phyloP scores from a whole-genome alignment of 495 filamentous ascomycete species.

The Hypomontagnella monticulosa region DNA sequence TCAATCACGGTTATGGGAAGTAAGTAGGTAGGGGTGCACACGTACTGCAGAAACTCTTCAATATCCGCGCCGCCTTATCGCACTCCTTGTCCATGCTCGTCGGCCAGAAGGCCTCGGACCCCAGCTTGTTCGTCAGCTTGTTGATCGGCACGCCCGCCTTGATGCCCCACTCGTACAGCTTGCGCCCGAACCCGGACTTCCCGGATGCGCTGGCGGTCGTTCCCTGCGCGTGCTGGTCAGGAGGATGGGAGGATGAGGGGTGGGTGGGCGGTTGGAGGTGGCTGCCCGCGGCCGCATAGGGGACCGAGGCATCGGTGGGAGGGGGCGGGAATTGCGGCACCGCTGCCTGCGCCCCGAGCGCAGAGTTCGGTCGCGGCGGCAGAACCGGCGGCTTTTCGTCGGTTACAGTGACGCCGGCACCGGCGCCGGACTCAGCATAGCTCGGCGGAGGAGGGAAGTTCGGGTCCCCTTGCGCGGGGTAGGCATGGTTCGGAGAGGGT shows the following conservation, averaged over 20 bases:
- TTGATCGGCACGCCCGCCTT: conserved; percentile 73
- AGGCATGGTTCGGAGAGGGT: conserved; percentile 16
- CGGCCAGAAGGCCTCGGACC: conserved; percentile 84
- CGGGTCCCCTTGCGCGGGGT: neutral
- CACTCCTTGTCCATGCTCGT: conserved; percentile 80
- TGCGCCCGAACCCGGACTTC: conserved; percentile 41
- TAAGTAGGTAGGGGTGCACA: conserved; percentile 4
- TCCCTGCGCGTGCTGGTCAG: conserved; percentile 7
- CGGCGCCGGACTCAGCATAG: conserved; percentile 8
- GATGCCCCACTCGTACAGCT: conserved; percentile 43
- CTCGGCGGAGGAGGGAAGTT: conserved; percentile 25
- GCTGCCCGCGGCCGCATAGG: neutral
- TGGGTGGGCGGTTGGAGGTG: conserved; percentile 11
- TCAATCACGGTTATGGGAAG: neutral
- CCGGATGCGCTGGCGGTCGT: neutral
- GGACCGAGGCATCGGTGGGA: conserved; percentile 8
- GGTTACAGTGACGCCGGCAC: neutral
- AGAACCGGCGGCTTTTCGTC: conserved; percentile 30
- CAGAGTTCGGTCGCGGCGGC: conserved; percentile 22
- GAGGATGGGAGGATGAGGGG: neutral
- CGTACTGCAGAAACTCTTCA: conserved; percentile 79
- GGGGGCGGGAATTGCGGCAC: conserved; percentile 20
- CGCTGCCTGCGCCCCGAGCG: conserved; percentile 11
- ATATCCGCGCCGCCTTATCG: conserved; percentile 83
- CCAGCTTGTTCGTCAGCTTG: conserved; percentile 74